Percentiles rank a stretch among this genome's conserved stretches.
phyloP scores from a whole-genome alignment of 1,284 basidiomycete genomes.

The Mycosarcoma maydis region DNA sequence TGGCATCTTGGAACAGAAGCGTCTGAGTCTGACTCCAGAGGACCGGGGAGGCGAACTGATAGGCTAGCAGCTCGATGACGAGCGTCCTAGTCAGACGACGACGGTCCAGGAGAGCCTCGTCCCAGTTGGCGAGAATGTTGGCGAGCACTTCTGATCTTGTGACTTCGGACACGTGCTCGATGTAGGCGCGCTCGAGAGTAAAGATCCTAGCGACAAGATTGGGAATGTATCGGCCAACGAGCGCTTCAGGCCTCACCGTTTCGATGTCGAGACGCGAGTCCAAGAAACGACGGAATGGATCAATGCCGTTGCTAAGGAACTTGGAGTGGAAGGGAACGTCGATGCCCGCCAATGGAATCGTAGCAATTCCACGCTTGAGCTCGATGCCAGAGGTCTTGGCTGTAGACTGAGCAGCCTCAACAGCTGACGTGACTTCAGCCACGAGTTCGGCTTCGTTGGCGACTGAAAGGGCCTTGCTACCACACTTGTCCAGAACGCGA shows the following conservation, averaged over 20 bases:
- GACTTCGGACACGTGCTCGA: constrained; percentile 69
- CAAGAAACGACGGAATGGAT: constrained; percentile 92
- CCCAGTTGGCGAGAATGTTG: constrained; percentile 84
- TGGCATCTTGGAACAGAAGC: constrained; percentile 83
- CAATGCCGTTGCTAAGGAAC: constrained; percentile 92
- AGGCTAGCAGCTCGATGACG: constrained; percentile 93
- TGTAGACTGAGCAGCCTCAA: neutral
- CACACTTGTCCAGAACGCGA: constrained; percentile 96
- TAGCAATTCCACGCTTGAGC: constrained; percentile 89
- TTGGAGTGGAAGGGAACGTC: constrained; percentile 99
- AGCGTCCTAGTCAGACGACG: constrained; percentile 93
- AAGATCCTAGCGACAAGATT: constrained; percentile 91
- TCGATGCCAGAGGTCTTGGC: constrained; percentile 86
- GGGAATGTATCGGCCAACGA: constrained; percentile 70
- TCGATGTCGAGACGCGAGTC: constrained; percentile 94
- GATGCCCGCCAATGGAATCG: constrained; percentile 77
- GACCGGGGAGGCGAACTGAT: constrained; percentile 81
- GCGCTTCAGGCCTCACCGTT: constrained; percentile 72
- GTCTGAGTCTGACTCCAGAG: constrained; percentile 99
- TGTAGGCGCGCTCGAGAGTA: constrained; percentile 10
- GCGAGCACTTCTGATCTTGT: constrained; percentile 74
- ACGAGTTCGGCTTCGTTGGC: constrained; percentile 79
- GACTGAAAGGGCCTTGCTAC: constrained; percentile 80
- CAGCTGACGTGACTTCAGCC: constrained; percentile 74
- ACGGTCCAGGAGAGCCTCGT: constrained; percentile 78